Evolutionary conservation across 305 asterid genomes (phyloP).

Genomic region (Ilex paraguariensis): DNA sequence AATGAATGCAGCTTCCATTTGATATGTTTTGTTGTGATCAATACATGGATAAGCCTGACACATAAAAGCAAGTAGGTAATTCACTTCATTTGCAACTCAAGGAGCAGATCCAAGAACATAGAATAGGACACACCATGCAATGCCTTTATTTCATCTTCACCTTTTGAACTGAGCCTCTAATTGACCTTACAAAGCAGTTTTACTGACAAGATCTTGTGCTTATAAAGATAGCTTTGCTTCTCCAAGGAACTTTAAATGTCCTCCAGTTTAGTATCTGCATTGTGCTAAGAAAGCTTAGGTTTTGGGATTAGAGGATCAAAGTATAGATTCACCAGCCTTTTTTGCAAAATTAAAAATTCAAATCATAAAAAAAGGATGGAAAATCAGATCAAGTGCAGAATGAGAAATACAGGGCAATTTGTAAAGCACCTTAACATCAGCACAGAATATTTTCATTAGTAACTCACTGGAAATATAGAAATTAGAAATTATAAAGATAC

Average conservation of each 20-base stretch:
- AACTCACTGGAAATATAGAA: not conserved
- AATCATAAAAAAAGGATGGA: no score
- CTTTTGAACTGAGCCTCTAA: constrained; percentile 88
- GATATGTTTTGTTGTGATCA: constrained; percentile 83
- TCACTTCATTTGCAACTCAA: constrained; percentile 23
- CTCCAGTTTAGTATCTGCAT: constrained; percentile 97
- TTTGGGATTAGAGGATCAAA: not conserved
- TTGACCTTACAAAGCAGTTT: constrained; percentile 78
- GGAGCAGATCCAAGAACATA: constrained; percentile 21
- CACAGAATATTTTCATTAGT: not conserved
- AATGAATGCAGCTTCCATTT: constrained; percentile 90
- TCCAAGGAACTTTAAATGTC: constrained; percentile 78
- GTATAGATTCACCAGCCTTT: not conserved
- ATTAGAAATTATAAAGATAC: no score
- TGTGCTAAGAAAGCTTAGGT: no score
- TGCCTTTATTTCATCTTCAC: constrained; percentile 96
- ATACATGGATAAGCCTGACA: constrained; percentile 71
- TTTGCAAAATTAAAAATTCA: not conserved
- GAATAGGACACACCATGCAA: constrained; percentile 43
- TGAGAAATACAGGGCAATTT: not conserved
- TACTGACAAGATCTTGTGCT: constrained; percentile 83
- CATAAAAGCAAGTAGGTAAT: constrained; percentile 23
- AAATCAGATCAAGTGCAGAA: not conserved
- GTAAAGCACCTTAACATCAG: not conserved
- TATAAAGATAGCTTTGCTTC: constrained; percentile 78